phyloP scores from a whole-genome alignment of 805 yeast genomes.

The Priceomyces melissophilus region DNA sequence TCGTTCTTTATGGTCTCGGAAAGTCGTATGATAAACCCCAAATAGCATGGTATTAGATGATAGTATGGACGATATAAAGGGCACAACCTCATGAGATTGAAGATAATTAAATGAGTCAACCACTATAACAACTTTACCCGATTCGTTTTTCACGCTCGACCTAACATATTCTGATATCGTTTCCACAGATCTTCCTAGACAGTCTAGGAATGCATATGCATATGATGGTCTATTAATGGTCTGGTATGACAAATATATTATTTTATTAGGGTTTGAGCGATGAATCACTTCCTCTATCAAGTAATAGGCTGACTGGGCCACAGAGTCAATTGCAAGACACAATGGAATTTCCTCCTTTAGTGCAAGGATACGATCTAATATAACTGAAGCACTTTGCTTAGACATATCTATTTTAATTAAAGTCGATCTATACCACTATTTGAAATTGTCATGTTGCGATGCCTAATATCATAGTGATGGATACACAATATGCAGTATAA shows the following conservation, averaged over 20 bases:
- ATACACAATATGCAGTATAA: too few relatives aligned
- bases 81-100: constrained; percentile 41
- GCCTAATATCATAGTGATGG: too few relatives aligned
- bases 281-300: constrained; percentile 58
- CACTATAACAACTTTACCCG: constrained; percentile 43
- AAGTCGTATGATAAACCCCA: constrained; percentile 35
- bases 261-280: constrained; percentile 32
- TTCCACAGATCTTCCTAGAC: constrained; percentile 19
- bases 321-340: constrained; percentile 62
- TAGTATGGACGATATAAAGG: constrained; percentile 47
- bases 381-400: constrained; percentile 39
- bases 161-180: constrained; percentile 20
- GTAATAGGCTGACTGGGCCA: constrained; percentile 61
- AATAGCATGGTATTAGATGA: constrained; percentile 29
- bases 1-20: constrained; percentile 38
- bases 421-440: too few relatives aligned
- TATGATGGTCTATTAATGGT: constrained; percentile 51
- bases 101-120: constrained; percentile 71
- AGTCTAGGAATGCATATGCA: constrained; percentile 48
- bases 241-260: constrained; percentile 66
- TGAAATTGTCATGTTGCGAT: too few relatives aligned
- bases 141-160: constrained; percentile 6
- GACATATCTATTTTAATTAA: constrained; percentile 18
- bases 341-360: constrained; percentile 76
- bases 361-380: constrained; percentile 63